Percentiles rank a stretch among this genome's conserved stretches.
phyloP scores from a whole-genome alignment of 768 basidiomycete species.

The Phanerochaete carnosa region DNA sequence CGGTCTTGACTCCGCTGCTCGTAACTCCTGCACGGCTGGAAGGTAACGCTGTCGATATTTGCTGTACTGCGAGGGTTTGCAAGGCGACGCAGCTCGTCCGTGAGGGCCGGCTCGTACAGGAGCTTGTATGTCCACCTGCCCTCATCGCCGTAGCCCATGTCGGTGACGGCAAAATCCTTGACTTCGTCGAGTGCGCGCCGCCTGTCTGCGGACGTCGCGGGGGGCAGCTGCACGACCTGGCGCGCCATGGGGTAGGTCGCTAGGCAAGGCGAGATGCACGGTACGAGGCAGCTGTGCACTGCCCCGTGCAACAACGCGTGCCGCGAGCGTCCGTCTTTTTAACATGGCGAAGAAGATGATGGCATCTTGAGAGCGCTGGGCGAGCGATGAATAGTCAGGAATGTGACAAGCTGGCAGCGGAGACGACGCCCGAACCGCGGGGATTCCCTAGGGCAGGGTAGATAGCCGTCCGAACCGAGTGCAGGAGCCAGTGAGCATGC shows the following conservation, averaged over 20 bases:
- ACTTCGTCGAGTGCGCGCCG: slow-evolving; percentile 51
- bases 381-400: background rate
- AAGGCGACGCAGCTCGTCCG: slow-evolving; percentile 36
- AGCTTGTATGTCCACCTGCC: slow-evolving; percentile 53
- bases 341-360: slow-evolving; percentile 3
- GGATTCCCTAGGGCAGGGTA: background rate
- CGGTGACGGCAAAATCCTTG: slow-evolving; percentile 47
- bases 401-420: background rate
- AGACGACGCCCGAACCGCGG: background rate
- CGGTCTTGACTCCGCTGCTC: slow-evolving; percentile 40
- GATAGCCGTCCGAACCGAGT: background rate
- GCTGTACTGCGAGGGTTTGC: slow-evolving; percentile 33
- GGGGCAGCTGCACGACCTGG: slow-evolving; percentile 39
- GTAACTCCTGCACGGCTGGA: slow-evolving; percentile 40
- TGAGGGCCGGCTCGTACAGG: slow-evolving; percentile 38
- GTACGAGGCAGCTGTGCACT: background rate
- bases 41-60: slow-evolving; percentile 37
- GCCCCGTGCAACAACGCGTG: background rate
- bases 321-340: slow-evolving; percentile 2
- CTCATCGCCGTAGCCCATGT: slow-evolving; percentile 49
- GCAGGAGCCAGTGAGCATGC: background rate
- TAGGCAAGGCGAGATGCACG: background rate
- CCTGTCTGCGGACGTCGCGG: slow-evolving; percentile 45
- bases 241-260: slow-evolving; percentile 16
- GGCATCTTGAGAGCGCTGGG: slow-evolving; percentile 2